Evolutionary conservation across 257 asterid species (phyloP), one percentile per base, ranked within the genome.

Genomic region (Cynanchum wilfordii): DNA sequence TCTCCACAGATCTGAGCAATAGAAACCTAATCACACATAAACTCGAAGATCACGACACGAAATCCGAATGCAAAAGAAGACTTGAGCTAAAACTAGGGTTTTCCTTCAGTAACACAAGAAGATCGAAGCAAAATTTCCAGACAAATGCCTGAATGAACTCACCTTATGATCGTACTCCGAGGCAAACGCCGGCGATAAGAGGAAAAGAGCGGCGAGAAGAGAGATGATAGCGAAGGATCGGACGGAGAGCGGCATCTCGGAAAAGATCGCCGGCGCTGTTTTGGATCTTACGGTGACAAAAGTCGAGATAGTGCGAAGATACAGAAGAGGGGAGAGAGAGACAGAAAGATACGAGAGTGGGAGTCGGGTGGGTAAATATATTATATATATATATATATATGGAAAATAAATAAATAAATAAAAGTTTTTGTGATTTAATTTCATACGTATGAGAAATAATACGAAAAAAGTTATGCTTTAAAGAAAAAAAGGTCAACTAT

Each of bases 111-210:
- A 68, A 66, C 38, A 75, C 36, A 70, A 62, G 24, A 70, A 68
- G 80, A 75, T 52, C 73, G 66, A 45, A 42, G 76, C 27, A 42
- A 13, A 13, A 29, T 11, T 5, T 10, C 6, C 15, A 1, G 8
- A 44, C 0, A 40, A 30, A 63, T 54, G 12, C 15, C 25, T 33
- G 12, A 5, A 5, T 6, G 3, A 19, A 19, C 27, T 38, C 78
- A 85, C 87, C 89, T 78, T 80, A 58, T 82, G 87, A 82, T 85
- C 89, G 20, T 80, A 80, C 74, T 85, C 89, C 65, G 86, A 78
- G 55, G 85, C 84, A 40, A 77, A 71, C 68, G 75, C 83, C 75
- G 81, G 82, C 74, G 85, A 75, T 75, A 55, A 54, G 57, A 82
- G 17, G 47, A 73, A 33, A 27, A 60, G 42, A 59, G 76, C 68